Percentiles rank a stretch among this genome's conserved stretches.
Evolutionary conservation across 2,329 filamentous ascomycete species (phyloP).

Genomic region (Dendrostoma leiphaemia): DNA sequence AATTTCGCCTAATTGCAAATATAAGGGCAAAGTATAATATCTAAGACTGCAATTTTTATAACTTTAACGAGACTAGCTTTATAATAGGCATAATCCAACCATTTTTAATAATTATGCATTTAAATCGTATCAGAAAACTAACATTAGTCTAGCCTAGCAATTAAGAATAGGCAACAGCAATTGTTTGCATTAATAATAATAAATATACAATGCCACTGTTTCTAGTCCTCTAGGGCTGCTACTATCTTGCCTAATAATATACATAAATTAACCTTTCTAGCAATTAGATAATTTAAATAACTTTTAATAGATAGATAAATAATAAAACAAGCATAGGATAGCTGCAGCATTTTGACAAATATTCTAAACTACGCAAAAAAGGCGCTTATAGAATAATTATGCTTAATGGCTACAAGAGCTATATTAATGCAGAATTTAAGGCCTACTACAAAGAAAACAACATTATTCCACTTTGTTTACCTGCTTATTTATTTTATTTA

Average conservation of each 20-base stretch:
- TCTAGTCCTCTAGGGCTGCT: not conserved
- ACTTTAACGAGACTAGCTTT: conserved; percentile 22
- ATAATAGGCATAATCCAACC: conserved; percentile 28
- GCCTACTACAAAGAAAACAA: not conserved
- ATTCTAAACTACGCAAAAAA: too few relatives aligned
- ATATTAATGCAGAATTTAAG: not conserved
- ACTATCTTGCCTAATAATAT: not conserved
- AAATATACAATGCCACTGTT: not conserved
- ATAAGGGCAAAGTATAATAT: conserved; percentile 24
- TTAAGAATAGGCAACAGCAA: conserved; percentile 27
- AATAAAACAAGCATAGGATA: not conserved
- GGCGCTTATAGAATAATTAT: not conserved
- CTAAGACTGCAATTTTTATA: conserved; percentile 21
- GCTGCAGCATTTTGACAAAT: not conserved
- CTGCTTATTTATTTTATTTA: too few relatives aligned
- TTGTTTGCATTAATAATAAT: conserved; percentile 9
- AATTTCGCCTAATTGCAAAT: conserved; percentile 22
- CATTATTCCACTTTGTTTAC: not conserved
- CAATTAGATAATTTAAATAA: not conserved
- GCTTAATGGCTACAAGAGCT: not conserved
- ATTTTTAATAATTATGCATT: conserved; percentile 26
- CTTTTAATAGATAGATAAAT: too few relatives aligned
- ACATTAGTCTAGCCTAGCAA: conserved; percentile 26
- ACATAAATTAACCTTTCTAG: not conserved
- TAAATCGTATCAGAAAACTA: conserved; percentile 20